Evolutionary conservation across 2,329 filamentous ascomycete species (phyloP), one percentile per base, ranked within the genome.

Genomic region (Botrytis paeoniae): DNA sequence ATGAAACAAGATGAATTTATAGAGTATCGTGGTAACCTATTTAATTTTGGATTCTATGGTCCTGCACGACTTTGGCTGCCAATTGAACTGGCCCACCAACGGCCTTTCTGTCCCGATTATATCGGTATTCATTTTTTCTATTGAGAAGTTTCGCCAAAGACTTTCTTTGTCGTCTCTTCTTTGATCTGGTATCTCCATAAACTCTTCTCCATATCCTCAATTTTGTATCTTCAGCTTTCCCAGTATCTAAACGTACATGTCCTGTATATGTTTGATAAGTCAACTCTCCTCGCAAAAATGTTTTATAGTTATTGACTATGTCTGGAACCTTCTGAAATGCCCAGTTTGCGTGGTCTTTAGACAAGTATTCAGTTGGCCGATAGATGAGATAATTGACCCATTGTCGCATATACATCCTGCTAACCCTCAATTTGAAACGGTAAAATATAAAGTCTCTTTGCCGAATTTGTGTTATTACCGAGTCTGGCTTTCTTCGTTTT

Each of bases 381-480:
- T 70, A 51, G n/a, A 72, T 69, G 25, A 69, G 35, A 20, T 22
- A 51, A 45, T 39, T 57, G 60, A 72, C 7, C 70, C 70, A 72
- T 48, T 60, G 37, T n/a, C 70, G 63, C 35, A 72, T 48, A 4
- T 69, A 69, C 51, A 69, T 54, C 41, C 70, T 72, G 64, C 54
- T 61, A 22, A 32, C 32, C 22, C 32, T 43, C 65, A 72, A 57
- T 37, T 37, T 68, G 3, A 72, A 41, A 18, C 25, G 32, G 37
- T 45, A 41, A 16, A 69, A 72, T 14, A 25, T 69, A 18, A 60
- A 69, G 32, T 68, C 41, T 39, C 63, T 57, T 69, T 69, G 32
- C 22, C 60, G 70, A 41, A 54, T 82, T 73, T 14, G 22, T 32
- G 70, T 71, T 5, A 64, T 32, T 32, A 29, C 32, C 22, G 69